Evolutionary conservation across 192 early-diverging fungal genomes (phyloP), one percentile per base, ranked within the genome.

Genomic region (Entomortierella lignicola): DNA sequence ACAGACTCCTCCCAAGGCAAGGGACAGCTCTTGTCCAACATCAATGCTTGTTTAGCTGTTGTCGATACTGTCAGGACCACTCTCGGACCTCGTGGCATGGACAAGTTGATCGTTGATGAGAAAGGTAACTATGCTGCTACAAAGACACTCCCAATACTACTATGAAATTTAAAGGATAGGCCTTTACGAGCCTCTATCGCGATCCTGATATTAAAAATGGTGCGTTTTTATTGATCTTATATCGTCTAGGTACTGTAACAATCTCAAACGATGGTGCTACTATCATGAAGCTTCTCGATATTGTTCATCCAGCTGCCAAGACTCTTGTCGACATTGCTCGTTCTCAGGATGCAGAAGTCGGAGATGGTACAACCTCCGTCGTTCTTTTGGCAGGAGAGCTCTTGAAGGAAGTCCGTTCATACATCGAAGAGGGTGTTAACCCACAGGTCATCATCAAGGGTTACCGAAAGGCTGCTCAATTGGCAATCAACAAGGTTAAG

Each of bases 201-300:
- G 27, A 23, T 26, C 55, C 52, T 51, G 41, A 67, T 30, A n/a
- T 57, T 20, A 53, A 17, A 29, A 30, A 63, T 54, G 44, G 2
- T 15, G 42, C 17, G 0, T 53, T 43, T 18, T 59, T 26, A 15
- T 34, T 60, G 13, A 30, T 20, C 27, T 37, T 66, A 50, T 54
- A 30, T 21, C 17, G 21, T 39, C 29, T 63, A 95, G 94, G 93
- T 43, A 72, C 89, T 48, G 96, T 97, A 32, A 98, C 97, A 17
- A 98, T 98, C 72, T 98, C 97, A 29, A 99, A 99, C 82, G 98
- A 99, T 84, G 98, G 98, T 51, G 98, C 98, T 2, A 99, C 98
- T 15, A 99, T 99, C 80, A 92, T 99, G 91, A 95, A 94, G 85
- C 86, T 98, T 53, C 85, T 99, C 64, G 98, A 99, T 75, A 95